Conservation (phyloP, 2,329 filamentous ascomycete species). For the Sarocladium kiliense region DNA sequence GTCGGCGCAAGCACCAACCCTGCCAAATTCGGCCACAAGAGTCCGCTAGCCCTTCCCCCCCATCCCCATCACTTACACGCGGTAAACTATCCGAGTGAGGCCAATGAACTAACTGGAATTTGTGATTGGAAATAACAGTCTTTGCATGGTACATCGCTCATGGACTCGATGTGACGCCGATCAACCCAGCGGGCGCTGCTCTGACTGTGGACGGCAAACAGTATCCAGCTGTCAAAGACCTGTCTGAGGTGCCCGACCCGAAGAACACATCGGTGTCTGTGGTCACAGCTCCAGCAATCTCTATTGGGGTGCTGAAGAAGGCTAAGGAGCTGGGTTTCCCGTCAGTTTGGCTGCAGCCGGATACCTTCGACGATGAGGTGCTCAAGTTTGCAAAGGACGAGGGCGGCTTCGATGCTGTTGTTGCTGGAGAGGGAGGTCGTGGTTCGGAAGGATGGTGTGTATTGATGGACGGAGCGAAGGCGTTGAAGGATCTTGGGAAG, state of each 20-base stretch:
- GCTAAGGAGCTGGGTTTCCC: slow-evolving; percentile 69
- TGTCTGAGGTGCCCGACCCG: slow-evolving; percentile 61
- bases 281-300: slow-evolving; percentile 79
- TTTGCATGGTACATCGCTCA: slow-evolving; percentile 84
- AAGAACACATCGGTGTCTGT: slow-evolving; percentile 72
- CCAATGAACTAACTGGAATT: neutral
- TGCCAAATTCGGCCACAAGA: slow-evolving; percentile 82
- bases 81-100: neutral
- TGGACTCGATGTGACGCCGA: slow-evolving; percentile 69
- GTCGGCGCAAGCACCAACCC: slow-evolving; percentile 84
- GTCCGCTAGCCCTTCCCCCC: slow-evolving; percentile 44
- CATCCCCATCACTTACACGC: neutral
- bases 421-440: slow-evolving; percentile 53
- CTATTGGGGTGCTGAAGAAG: slow-evolving; percentile 68
- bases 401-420: slow-evolving; percentile 62
- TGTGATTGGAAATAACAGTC: slow-evolving; percentile 44
- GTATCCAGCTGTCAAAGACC: slow-evolving; percentile 60
- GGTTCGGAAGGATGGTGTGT: slow-evolving; percentile 82
- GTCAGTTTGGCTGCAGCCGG: slow-evolving; percentile 86
- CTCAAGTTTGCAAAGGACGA: slow-evolving; percentile 61
- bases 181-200: slow-evolving; percentile 67
- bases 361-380: slow-evolving; percentile 74
- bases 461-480: slow-evolving; percentile 73
- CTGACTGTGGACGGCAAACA: slow-evolving; percentile 56
- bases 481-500: slow-evolving; percentile 52